phyloP scores from a whole-genome alignment of 208 protist species.

The Phytomonas sp. region DNA sequence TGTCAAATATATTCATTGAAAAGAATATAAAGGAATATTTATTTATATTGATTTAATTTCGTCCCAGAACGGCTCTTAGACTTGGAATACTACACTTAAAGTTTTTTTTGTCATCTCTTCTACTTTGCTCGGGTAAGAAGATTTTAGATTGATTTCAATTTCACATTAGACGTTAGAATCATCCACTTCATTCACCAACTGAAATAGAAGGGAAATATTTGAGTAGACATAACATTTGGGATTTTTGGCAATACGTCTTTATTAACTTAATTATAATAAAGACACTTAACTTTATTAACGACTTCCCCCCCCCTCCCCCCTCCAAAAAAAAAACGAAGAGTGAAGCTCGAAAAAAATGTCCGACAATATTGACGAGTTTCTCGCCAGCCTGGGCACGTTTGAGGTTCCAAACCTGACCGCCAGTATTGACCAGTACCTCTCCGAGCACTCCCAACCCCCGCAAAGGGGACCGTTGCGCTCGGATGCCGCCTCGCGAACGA shows the following conservation, averaged over 20 bases:
- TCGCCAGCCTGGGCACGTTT: slow-evolving; percentile 43
- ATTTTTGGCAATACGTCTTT: neutral
- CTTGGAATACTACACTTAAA: neutral
- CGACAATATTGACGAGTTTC: slow-evolving; percentile 49
- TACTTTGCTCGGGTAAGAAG: neutral
- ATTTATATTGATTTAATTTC: neutral
- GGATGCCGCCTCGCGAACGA: neutral
- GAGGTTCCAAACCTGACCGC: slow-evolving; percentile 25
- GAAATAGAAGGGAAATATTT: neutral
- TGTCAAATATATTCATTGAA: neutral
- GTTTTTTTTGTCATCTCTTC: neutral
- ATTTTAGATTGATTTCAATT: slow-evolving; percentile 4
- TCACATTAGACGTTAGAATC: neutral
- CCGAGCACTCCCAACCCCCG: neutral
- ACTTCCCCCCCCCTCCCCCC: no score
- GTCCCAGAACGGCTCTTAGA: neutral
- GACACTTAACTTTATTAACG: neutral
- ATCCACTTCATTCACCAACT: neutral
- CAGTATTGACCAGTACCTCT: slow-evolving; percentile 22
- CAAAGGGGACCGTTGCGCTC: neutral
- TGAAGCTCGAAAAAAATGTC: slow-evolving; percentile 12
- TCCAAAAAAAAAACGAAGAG: neutral
- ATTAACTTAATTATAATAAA: neutral
- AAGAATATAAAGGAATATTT: neutral
- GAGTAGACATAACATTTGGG: no score